Conservation (phyloP, 306 rosid genomes). For the Ormosia emarginata region DNA sequence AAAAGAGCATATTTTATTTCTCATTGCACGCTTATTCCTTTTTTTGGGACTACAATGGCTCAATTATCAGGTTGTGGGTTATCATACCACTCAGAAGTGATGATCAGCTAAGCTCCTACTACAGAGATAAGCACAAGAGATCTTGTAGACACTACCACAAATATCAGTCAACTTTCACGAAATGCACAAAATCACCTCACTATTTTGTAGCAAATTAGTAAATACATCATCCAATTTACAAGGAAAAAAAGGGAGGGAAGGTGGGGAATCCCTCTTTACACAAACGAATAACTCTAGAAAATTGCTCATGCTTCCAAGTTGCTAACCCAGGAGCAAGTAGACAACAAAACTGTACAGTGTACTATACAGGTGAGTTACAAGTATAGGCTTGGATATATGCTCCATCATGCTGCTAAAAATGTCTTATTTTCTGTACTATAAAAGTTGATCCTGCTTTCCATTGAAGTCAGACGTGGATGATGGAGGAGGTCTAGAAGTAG, state of each 20-base stretch:
- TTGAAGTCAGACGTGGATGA: slow-evolving; percentile 44
- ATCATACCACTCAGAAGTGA: not conserved
- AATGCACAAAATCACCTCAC: slow-evolving; percentile 39
- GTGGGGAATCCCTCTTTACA: slow-evolving; percentile 34
- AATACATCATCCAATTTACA: slow-evolving; percentile 53
- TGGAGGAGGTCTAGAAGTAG: slow-evolving; percentile 57
- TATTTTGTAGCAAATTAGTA: slow-evolving; percentile 25
- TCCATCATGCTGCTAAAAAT: slow-evolving; percentile 17
- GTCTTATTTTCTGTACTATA: slow-evolving; percentile 26
- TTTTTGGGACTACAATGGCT: too few species aligned
- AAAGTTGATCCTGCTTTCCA: slow-evolving; percentile 50
- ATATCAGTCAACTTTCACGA: not conserved
- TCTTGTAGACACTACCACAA: not conserved
- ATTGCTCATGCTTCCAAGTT: slow-evolving; percentile 39
- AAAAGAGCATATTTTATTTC: too few species aligned
- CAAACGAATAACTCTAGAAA: slow-evolving; percentile 29
- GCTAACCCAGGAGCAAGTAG: slow-evolving; percentile 31
- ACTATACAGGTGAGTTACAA: slow-evolving; percentile 56
- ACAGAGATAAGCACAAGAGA: not conserved
- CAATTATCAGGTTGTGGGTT: too few species aligned
- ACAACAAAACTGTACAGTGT: slow-evolving; percentile 64
- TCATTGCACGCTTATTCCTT: too few species aligned
- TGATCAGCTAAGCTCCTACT: not conserved
- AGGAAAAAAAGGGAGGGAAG: not conserved
- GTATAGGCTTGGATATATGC: slow-evolving; percentile 21